Evolutionary conservation across 805 yeast species (phyloP), one percentile per base, ranked within the genome.

Genomic region (Phaffomyces antillensis): DNA sequence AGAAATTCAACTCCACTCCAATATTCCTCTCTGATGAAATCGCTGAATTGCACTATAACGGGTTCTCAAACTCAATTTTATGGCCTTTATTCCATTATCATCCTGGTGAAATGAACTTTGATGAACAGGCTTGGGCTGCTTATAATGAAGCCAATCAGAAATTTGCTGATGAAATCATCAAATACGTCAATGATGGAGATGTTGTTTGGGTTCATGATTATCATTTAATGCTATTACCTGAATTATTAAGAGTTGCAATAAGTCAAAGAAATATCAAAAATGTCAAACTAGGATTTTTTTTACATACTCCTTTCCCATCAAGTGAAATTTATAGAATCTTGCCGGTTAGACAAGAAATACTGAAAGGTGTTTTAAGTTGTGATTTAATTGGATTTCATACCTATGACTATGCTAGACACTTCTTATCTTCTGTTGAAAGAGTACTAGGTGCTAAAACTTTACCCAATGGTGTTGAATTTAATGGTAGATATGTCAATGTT

Each of bases 71-170:
- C 65, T 85, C 95, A 15, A 93, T 93, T 51, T 69, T 93, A 52
- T 93, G 99, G 99, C 99, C 99, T 1, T 67, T 95, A 49, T 93
- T 93, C 71, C 99, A 93, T 64, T 93, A 93, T 66, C 99, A 93
- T 61, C 99, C 99, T 0, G 99, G 98, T 49, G 99, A 95, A 64
- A 93, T 95, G 85, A 90, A 87, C 62, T 93, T 93, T 60, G 99
- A 93, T 65, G 99, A 93, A 62, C 80, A 79, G 50, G 96, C 97
- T 2, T 93, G 99, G 99, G 90, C 90, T 43, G 98, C 98, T 1
- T 93, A 93, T 63, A 85, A 88, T 45, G 93, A 88, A 62, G 98
- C 98, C 7, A 93, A 93, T 61, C 68, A 81, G 46, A 70, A 76
- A 48, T 93, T 93, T 68, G 93, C 96, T 12, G 70, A 77, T 34